Evolutionary conservation across 148 eudicot genomes (phyloP), one percentile per base, ranked within the genome.

Genomic region (Fallopia convolvulus): DNA sequence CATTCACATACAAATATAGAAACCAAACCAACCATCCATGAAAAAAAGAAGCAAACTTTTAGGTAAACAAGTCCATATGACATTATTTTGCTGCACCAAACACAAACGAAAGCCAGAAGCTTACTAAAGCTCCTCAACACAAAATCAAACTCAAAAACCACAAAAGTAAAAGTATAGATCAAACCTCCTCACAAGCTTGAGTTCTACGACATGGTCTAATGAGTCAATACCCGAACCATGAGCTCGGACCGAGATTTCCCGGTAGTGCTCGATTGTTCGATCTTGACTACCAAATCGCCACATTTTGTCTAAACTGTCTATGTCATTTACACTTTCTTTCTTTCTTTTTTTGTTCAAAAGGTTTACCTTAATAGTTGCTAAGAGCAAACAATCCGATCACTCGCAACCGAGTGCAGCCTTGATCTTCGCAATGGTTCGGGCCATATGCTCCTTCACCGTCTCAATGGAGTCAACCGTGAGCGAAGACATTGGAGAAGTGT

Each of bases 401-500:
- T 74, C 36, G 82, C 85, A 79, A n/a, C 70, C 76, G 63, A 90
- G 79, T n/a, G 88, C 86, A 1, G 63, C 81, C 81, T 83, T 88
- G 83, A 93, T 90, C 80, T 87, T 88, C 77, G 81, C 82, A 72
- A 93, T 77, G 10, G 89, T 86, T 60, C 88, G 83, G 66, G 85
- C 78, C 72, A 93, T 85, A 12, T 91, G 91, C 74, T 73, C 74
- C 49, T 84, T 89, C 36, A 91, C 86, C 0, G 90, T 87, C 21
- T 84, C 82, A 33, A 91, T 80, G 8, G 98, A 93, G 79, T 93
- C 91, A 78, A 76, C 78, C 0, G 89, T 86, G 53, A 91, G 89
- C 82, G 87, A 87, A 11, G 89, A 79, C 2, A 82, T 48, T 15
- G 92, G 89, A 46, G 84, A 75, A 55, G 74, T 81, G 77, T 81